Percentiles rank a stretch among this genome's conserved stretches.
Evolutionary conservation across 176 grass and related monocot species (phyloP).

Genomic region (Saccharum officinarum): DNA sequence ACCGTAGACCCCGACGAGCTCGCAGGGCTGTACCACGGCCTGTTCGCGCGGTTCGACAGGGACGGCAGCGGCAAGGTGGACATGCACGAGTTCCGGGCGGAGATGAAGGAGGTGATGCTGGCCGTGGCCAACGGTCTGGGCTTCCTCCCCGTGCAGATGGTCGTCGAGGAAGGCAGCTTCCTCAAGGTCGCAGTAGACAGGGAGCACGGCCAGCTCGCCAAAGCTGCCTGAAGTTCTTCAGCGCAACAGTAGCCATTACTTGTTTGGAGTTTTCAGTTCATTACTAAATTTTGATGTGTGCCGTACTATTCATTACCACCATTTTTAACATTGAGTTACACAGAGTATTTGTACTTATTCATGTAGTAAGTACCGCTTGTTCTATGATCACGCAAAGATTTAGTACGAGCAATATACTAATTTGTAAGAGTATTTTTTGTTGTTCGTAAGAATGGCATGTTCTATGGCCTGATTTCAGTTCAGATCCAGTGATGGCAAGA

Average conservation of each 20-base stretch:
- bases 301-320: neutral
- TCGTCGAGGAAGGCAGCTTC: constrained; percentile 76
- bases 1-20: constrained; percentile 18
- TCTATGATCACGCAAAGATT: no score
- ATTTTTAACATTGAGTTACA: no score
- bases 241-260: neutral
- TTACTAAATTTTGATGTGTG: neutral
- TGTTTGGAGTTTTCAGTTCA: neutral
- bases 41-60: constrained; percentile 58
- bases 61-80: constrained; percentile 63
- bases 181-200: constrained; percentile 65
- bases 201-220: constrained; percentile 45
- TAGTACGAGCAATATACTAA: neutral
- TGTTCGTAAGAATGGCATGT: no score
- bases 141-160: constrained; percentile 69
- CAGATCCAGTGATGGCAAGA: no score
- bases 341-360: no score
- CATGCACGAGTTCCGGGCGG: constrained; percentile 49
- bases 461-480: no score
- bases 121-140: constrained; percentile 60
- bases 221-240: neutral
- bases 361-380: no score
- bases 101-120: constrained; percentile 74
- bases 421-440: neutral
- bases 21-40: constrained; percentile 5